Percentiles rank a stretch among this genome's conserved stretches.
phyloP scores from a whole-genome alignment of 2,329 filamentous ascomycete genomes.

The Claviceps pusilla region DNA sequence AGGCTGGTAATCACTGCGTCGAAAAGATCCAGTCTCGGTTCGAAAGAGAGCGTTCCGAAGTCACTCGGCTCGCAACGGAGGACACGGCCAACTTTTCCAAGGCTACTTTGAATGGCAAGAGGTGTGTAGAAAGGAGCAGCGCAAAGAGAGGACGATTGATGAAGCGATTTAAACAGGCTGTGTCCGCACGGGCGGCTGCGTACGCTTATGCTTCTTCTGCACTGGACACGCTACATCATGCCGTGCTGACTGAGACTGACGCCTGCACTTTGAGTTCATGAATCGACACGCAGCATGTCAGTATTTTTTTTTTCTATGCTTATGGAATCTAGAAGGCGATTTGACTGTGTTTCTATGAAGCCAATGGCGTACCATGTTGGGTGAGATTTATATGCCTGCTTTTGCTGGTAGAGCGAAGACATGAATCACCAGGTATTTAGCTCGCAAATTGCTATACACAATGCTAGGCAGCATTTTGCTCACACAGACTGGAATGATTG shows the following conservation, averaged over 20 bases:
- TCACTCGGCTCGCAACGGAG: neutral
- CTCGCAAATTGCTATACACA: neutral
- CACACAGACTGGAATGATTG: neutral
- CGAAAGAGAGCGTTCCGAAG: neutral
- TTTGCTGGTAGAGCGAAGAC: neutral
- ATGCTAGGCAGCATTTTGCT: neutral
- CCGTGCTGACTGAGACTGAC: neutral
- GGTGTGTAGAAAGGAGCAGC: neutral
- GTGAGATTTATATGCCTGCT: neutral
- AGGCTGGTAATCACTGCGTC: conserved; percentile 4
- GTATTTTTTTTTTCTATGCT: neutral
- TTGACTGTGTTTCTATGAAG: neutral
- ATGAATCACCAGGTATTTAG: neutral
- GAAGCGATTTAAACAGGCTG: neutral
- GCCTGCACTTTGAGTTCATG: neutral
- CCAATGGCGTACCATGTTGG: neutral
- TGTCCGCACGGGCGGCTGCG: neutral
- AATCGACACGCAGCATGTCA: neutral
- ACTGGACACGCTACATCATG: neutral
- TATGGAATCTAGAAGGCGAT: neutral
- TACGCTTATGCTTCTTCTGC: neutral
- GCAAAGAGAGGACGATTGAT: neutral
- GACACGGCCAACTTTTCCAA: neutral
- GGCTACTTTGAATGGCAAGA: neutral
- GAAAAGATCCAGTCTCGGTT: conserved; percentile 5